phyloP scores from a whole-genome alignment of 176 grass and related monocot species.

The Triticum turgidum region DNA sequence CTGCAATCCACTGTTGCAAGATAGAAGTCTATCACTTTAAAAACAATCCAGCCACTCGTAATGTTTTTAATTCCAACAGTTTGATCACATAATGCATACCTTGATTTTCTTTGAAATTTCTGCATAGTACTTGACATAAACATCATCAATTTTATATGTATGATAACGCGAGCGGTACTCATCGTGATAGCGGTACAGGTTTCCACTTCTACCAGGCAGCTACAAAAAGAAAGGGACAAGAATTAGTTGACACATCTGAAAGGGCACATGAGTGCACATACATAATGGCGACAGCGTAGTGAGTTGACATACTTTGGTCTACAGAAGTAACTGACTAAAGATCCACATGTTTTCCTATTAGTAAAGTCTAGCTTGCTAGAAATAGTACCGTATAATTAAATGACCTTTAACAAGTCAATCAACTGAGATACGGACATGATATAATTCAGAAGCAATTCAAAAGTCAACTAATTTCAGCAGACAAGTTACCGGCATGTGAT shows the following conservation, averaged over 20 bases:
- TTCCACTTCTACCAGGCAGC: not conserved
- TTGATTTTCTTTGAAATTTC: slow-evolving; percentile 22
- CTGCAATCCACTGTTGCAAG: slow-evolving; percentile 1
- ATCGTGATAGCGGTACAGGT: not conserved
- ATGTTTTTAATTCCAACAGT: not conserved
- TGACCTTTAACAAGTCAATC: not conserved
- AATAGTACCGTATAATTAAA: not conserved
- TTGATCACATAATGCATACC: not conserved
- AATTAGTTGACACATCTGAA: no score
- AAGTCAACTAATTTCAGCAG: no score
- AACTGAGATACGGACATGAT: not conserved
- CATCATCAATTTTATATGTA: slow-evolving; percentile 13
- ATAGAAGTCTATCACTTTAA: not conserved
- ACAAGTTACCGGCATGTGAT: not conserved
- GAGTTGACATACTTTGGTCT: not conserved
- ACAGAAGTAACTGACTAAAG: not conserved
- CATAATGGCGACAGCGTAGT: not conserved
- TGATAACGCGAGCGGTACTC: not conserved
- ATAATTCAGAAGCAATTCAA: not conserved
- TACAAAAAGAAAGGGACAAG: not conserved
- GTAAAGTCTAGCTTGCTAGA: not conserved
- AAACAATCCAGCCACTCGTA: not conserved
- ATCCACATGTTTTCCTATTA: not conserved
- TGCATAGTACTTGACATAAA: slow-evolving; percentile 14
- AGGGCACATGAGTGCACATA: not conserved